These are phyloP conservation scores for Cyphellophora attinorum DNA, from an alignment of 2,329 filamentous ascomycete genomes.

Conservation along the genomic window DNA sequence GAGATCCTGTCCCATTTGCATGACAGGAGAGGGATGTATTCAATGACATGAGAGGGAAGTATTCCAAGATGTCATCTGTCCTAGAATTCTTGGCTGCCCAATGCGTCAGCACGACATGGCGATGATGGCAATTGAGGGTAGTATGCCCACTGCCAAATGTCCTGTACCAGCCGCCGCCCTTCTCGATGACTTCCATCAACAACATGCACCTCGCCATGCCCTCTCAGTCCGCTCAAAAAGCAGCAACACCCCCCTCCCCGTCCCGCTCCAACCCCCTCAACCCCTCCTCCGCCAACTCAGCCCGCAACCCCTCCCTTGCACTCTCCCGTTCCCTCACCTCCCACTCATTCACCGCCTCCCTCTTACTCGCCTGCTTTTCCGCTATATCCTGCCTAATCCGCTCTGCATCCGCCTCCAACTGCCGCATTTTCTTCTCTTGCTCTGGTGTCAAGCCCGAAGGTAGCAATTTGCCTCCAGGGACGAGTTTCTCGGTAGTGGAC, in stretches of 20 bases:
- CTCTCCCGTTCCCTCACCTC: conserved; percentile 37
- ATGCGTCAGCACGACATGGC: too few relatives aligned
- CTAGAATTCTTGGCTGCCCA: too few relatives aligned
- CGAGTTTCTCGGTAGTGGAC: conserved; percentile 22
- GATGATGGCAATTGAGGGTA: too few relatives aligned
- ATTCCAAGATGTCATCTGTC: too few relatives aligned
- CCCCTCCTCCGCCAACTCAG: conserved; percentile 38
- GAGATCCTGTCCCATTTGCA: too few relatives aligned
- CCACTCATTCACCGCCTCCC: conserved; percentile 35
- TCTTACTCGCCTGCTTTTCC: conserved; percentile 34
- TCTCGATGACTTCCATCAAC: too few relatives aligned
- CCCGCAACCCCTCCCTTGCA: conserved; percentile 35
- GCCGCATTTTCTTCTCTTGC: conserved; percentile 33
- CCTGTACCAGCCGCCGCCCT: too few relatives aligned
- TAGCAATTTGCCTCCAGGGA: conserved; percentile 33
- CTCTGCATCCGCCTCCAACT: conserved; percentile 35
- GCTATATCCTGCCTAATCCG: conserved; percentile 33
- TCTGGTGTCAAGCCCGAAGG: conserved; percentile 28
- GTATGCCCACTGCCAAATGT: too few relatives aligned
- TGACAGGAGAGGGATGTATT: too few relatives aligned
- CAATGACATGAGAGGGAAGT: too few relatives aligned
- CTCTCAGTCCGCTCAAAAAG: too few relatives aligned
- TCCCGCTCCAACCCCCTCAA: conserved; percentile 34
- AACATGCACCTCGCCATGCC: too few relatives aligned
- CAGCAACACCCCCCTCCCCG: conserved; percentile 29